Conservation (phyloP, 2,329 filamentous ascomycete genomes). For the Sporothrix variecibatus region DNA sequence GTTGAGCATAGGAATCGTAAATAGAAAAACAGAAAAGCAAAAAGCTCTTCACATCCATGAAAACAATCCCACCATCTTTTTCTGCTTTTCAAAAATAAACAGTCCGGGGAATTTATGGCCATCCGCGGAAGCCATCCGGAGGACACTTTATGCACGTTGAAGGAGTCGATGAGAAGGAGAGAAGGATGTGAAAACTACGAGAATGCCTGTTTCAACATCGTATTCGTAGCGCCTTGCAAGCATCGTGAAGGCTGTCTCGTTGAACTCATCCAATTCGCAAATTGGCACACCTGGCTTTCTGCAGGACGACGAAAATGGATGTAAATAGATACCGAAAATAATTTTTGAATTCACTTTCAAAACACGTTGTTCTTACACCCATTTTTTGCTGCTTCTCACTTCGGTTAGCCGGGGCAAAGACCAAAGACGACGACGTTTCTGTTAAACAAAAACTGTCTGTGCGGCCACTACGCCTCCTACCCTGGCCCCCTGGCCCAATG, state of each 20-base stretch:
- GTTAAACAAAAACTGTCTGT: neutral
- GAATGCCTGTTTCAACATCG: neutral
- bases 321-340: neutral
- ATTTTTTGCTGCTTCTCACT: neutral
- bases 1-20: neutral
- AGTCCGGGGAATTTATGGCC: neutral
- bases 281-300: neutral
- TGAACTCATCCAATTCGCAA: neutral
- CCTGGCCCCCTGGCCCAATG: neutral
- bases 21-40: neutral
- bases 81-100: neutral
- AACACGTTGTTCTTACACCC: neutral
- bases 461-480: neutral
- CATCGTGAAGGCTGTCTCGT: neutral
- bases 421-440: neutral
- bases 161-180: neutral
- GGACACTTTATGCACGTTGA: neutral
- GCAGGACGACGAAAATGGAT: conserved; percentile 6
- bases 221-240: neutral
- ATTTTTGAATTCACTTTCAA: neutral
- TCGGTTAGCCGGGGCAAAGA: conserved; percentile 4
- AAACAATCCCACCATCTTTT: neutral
- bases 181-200: neutral
- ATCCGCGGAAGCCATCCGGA: conserved; percentile 11
- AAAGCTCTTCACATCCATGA: neutral